Evolutionary conservation across 495 filamentous ascomycete species (phyloP).

Genomic region (Xylaria intraflava): DNA sequence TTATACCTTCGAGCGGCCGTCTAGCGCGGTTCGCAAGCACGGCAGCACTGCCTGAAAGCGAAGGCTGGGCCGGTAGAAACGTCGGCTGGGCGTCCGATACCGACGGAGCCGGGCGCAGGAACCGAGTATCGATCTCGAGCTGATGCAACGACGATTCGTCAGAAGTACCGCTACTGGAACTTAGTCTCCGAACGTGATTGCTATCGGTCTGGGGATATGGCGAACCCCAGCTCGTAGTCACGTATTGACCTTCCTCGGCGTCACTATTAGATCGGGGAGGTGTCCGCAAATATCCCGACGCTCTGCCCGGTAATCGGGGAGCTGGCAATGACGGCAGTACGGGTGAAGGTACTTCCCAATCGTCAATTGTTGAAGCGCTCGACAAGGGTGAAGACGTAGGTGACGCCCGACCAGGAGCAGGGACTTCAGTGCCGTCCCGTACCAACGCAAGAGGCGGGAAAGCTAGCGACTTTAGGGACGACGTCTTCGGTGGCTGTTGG

Average conservation of each 20-base stretch:
- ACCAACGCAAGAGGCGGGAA: conserved; percentile 48
- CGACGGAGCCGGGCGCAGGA: conserved; percentile 43
- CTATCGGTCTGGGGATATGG: conserved; percentile 55
- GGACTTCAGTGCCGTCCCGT: conserved; percentile 40
- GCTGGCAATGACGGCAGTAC: conserved; percentile 46
- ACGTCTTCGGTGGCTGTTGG: conserved; percentile 40
- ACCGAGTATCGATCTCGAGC: conserved; percentile 46
- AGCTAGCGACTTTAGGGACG: conserved; percentile 39
- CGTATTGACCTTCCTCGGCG: conserved; percentile 38
- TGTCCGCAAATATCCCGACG: conserved; percentile 42
- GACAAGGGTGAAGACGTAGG: conserved; percentile 43
- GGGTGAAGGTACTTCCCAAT: conserved; percentile 44
- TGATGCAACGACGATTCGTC: conserved; percentile 49
- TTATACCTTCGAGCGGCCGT: conserved; percentile 54
- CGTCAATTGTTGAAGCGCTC: conserved; percentile 47
- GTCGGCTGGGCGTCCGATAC: conserved; percentile 28
- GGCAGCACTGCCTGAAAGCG: conserved; percentile 44
- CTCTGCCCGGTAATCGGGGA: conserved; percentile 43
- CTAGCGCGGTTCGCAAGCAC: conserved; percentile 51
- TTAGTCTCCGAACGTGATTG: conserved; percentile 39
- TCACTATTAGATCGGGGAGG: conserved; percentile 32
- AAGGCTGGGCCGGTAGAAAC: conserved; percentile 21
- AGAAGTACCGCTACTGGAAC: conserved; percentile 45
- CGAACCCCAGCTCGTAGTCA: conserved; percentile 67
- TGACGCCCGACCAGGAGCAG: conserved; percentile 20